phyloP scores from a whole-genome alignment of 805 yeast species.

The Millerozyma acaciae region DNA sequence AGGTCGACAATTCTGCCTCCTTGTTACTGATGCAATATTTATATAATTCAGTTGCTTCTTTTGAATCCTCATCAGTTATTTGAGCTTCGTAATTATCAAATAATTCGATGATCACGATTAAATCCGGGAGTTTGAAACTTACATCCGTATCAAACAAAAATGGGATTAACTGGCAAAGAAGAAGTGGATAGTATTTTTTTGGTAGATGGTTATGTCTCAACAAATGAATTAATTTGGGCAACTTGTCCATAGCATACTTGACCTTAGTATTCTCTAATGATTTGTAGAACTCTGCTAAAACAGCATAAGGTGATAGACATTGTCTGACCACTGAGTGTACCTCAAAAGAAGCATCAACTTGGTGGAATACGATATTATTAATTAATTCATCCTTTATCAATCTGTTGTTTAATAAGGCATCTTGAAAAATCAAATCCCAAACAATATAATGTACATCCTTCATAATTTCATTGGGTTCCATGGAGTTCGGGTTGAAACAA shows the following conservation, averaged over 20 bases:
- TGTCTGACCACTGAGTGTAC: slow-evolving; percentile 61
- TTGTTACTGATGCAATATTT: slow-evolving; percentile 23
- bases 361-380: slow-evolving; percentile 41
- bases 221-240: slow-evolving; percentile 49
- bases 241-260: slow-evolving; percentile 25
- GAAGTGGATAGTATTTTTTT: slow-evolving; percentile 43
- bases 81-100: slow-evolving; percentile 33
- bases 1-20: slow-evolving; percentile 12
- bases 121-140: slow-evolving; percentile 26
- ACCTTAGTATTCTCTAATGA: slow-evolving; percentile 13
- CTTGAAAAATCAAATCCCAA: slow-evolving; percentile 64
- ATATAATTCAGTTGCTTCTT: slow-evolving; percentile 30
- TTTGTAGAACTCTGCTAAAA: slow-evolving; percentile 49
- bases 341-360: slow-evolving; percentile 29
- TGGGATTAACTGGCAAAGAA: slow-evolving; percentile 47
- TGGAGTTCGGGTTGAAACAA: slow-evolving; percentile 46
- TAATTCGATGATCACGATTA: slow-evolving; percentile 35
- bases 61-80: slow-evolving; percentile 17
- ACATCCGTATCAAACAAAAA: slow-evolving; percentile 21
- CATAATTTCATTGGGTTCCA: slow-evolving; percentile 29
- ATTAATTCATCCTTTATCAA: slow-evolving; percentile 56
- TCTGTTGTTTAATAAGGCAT: slow-evolving; percentile 47
- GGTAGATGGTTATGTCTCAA: slow-evolving; percentile 43
- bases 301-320: slow-evolving; percentile 68
- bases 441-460: slow-evolving; percentile 45